phyloP scores from a whole-genome alignment of 129 eudicot species.

The Calendula officinalis region DNA sequence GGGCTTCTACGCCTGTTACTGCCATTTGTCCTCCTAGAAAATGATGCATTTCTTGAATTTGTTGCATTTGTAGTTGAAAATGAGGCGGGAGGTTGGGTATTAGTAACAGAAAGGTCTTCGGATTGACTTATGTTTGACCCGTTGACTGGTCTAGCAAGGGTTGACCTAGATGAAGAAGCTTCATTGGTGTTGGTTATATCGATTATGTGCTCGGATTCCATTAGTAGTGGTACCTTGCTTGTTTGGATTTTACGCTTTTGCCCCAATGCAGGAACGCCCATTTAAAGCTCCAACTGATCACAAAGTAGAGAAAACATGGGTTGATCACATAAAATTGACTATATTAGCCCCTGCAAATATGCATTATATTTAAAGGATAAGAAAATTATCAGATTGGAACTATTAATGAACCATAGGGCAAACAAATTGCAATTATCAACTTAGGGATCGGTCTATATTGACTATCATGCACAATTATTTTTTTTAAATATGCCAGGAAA shows the following conservation, averaged over 20 bases:
- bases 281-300: constrained; percentile 42
- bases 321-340: constrained; percentile 21
- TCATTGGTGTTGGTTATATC: constrained; percentile 62
- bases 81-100: constrained; percentile 46
- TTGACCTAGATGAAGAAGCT: constrained; percentile 67
- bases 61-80: constrained; percentile 45
- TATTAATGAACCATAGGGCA: not conserved
- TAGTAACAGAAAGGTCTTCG: constrained; percentile 53
- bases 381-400: constrained; percentile 14
- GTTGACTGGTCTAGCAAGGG: constrained; percentile 45
- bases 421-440: not conserved
- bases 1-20: constrained; percentile 83
- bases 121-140: constrained; percentile 40
- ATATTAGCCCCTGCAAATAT: constrained; percentile 34
- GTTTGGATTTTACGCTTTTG: constrained; percentile 55
- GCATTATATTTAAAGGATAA: constrained; percentile 9
- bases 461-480: not conserved
- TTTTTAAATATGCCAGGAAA: constrained; percentile 2
- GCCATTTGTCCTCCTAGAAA: constrained; percentile 54
- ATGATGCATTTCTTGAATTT: constrained; percentile 68
- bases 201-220: constrained; percentile 78
- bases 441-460: not conserved
- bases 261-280: constrained; percentile 65
- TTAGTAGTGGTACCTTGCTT: constrained; percentile 49
- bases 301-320: constrained; percentile 54